Evolutionary conservation across 179 eudicot species (phyloP), one percentile per base, ranked within the genome.

Genomic region (Pouteria campechiana): DNA sequence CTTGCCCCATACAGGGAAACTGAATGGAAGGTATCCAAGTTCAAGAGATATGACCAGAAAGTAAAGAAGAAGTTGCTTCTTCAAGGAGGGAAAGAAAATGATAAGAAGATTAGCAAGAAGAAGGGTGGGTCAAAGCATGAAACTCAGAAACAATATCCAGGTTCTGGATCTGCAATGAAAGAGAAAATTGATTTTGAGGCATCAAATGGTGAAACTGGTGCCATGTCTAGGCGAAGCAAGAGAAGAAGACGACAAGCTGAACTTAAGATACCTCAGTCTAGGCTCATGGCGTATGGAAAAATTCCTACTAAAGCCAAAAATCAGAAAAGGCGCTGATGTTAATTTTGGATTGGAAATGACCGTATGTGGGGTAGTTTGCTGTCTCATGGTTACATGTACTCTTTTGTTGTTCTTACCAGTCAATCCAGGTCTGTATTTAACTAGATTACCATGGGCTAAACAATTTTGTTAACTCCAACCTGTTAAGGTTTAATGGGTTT

Each of bases 1-100:
- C 47, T 92, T 57, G 94, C 99, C 14, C 81, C 99, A 19, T 92
- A 87, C 29, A 61, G 76, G 51, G 96, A 82, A 35, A 57, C 69
- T 41, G 98, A 87, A 24, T 92, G 94, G 88, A 71, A 61, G 65
- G 90, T 79, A 34, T 82, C 81, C 36, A 63, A 61, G 19, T 25
- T 18, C 15, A 65, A 71, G 73, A 44, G 27, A 45, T 14, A 18
- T 20, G 48, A 46, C 20, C 61, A 52, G 35, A 78, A 66, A 53
- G 50, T 50, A 64, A 80, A 20, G 58, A 64, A 33, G 27, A 48
- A 37, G 36, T 21, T 37, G 49, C 59, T 57, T 17, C 62, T 57
- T 52, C 39, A 51, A 21, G 76, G 64, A 16, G 66, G 61, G 43
- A n/a, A 13, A 31, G 47, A 48, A 15, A 37, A 21, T 17, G 41